These are phyloP conservation scores for Solanum verrucosum DNA, from an alignment of 257 asterid species.

Conservation along the genomic window DNA sequence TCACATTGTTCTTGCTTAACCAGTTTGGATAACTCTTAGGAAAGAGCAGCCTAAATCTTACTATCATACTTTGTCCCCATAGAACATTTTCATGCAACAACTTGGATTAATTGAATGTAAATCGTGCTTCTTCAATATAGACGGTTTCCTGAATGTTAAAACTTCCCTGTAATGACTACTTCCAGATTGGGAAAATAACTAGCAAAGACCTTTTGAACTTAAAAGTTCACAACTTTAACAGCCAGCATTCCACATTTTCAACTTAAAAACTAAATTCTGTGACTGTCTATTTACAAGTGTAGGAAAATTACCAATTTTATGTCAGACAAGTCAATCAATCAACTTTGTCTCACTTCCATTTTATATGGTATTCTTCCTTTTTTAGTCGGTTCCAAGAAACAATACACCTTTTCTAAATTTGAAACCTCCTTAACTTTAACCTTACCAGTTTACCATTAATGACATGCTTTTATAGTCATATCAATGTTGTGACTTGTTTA, in stretches of 20 bases:
- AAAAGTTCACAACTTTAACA: not conserved
- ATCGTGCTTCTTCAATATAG: not conserved
- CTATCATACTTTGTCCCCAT: not conserved
- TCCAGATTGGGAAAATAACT: not conserved
- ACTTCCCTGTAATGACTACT: not conserved
- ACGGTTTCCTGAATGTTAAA: not conserved
- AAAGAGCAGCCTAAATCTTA: not conserved
- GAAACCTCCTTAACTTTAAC: not conserved
- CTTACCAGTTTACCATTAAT: not conserved
- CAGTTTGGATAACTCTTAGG: not conserved
- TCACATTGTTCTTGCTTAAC: not conserved
- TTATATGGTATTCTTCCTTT: not conserved
- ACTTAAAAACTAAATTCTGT: not conserved
- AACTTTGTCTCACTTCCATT: not conserved
- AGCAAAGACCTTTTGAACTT: not conserved
- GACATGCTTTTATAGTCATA: not conserved
- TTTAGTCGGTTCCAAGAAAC: not conserved
- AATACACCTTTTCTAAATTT: not conserved
- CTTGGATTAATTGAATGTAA: not conserved
- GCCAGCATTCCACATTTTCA: not conserved
- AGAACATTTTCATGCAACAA: not conserved
- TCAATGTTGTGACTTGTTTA: not conserved
- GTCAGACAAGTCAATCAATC: not conserved
- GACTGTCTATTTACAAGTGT: not conserved
- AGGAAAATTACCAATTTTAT: not conserved